Evolutionary conservation across 352 stramenopile species (phyloP).

Genomic region (Globisporangium rhizosaccharum): DNA sequence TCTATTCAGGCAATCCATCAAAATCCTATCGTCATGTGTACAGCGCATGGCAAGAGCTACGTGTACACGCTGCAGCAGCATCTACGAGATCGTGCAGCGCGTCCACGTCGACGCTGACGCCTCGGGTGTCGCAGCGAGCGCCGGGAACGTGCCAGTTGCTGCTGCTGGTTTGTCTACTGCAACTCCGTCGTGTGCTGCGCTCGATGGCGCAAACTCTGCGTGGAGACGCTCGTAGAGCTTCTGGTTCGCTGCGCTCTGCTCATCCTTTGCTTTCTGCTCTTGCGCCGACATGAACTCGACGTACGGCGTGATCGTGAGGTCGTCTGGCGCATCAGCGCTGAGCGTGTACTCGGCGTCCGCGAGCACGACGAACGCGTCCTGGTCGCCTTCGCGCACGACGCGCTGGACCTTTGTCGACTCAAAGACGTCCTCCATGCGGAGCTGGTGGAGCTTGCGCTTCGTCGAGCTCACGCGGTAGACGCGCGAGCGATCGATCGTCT

Average conservation of each 20-base stretch:
- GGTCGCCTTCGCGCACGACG: slow-evolving; percentile 54
- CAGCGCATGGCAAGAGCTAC: not conserved
- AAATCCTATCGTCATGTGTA: not conserved
- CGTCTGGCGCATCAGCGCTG: slow-evolving; percentile 32
- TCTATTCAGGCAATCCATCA: not conserved
- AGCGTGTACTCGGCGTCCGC: slow-evolving; percentile 19
- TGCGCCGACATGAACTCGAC: slow-evolving; percentile 37
- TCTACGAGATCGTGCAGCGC: slow-evolving; percentile 62
- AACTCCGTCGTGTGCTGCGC: slow-evolving; percentile 5
- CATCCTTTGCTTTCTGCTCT: slow-evolving; percentile 18
- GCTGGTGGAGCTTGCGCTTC: slow-evolving; percentile 55
- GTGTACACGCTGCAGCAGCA: slow-evolving; percentile 8
- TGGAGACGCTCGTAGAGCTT: slow-evolving; percentile 29
- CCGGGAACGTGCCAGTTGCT: slow-evolving; percentile 5
- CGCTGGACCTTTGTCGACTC: slow-evolving; percentile 54
- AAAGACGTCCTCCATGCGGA: slow-evolving; percentile 69
- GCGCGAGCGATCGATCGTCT: slow-evolving; percentile 59
- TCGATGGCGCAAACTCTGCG: slow-evolving; percentile 2
- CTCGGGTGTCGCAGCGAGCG: slow-evolving; percentile 10
- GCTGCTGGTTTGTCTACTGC: not conserved
- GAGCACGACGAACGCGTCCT: slow-evolving; percentile 55
- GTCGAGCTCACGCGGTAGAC: slow-evolving; percentile 62
- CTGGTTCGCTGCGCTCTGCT: slow-evolving; percentile 24
- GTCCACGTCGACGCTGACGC: slow-evolving; percentile 35
- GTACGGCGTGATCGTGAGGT: slow-evolving; percentile 48